Evolutionary conservation across 495 filamentous ascomycete genomes (phyloP).

Genomic region (Aspergillus cavernicola): DNA sequence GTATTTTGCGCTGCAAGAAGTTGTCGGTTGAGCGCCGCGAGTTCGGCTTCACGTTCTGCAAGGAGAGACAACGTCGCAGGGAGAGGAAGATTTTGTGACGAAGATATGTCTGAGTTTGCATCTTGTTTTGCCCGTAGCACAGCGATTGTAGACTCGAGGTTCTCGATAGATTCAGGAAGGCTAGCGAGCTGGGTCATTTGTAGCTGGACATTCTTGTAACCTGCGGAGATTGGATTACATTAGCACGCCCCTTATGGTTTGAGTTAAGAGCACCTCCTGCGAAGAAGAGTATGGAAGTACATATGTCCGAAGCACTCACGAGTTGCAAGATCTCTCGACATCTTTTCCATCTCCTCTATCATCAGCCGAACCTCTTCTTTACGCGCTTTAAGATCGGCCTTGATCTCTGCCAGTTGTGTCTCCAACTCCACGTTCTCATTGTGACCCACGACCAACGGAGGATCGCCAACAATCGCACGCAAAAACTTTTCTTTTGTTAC

Average conservation of each 20-base stretch:
- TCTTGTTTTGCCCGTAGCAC: conserved; percentile 47
- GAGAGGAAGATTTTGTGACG: conserved; percentile 41
- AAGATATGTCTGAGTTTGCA: conserved; percentile 32
- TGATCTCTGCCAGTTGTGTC: conserved; percentile 61
- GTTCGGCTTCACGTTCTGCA: conserved; percentile 56
- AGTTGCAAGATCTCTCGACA: conserved; percentile 56
- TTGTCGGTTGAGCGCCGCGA: conserved; percentile 63
- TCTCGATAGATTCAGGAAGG: conserved; percentile 61
- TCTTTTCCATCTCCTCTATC: conserved; percentile 66
- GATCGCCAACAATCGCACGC: conserved; percentile 89
- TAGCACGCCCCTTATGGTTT: conserved; percentile 4
- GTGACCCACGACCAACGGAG: conserved; percentile 75
- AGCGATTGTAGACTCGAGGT: conserved; percentile 56
- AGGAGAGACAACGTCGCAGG: conserved; percentile 36
- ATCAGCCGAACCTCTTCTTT: conserved; percentile 77
- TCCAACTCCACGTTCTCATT: conserved; percentile 83
- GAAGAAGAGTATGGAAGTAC: neutral
- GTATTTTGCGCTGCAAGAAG: conserved; percentile 60
- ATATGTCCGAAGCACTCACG: conserved; percentile 25
- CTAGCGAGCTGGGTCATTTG: conserved; percentile 55
- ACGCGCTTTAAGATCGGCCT: conserved; percentile 68
- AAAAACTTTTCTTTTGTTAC: conserved; percentile 95
- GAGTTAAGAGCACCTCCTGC: neutral
- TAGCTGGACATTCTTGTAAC: conserved; percentile 60
- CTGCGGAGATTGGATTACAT: conserved; percentile 22